A percentile compares a stretch with the other conserved stretches of the same genome.
Evolutionary conservation across 192 early-diverging fungal genomes (phyloP).

Genomic region (Rhizophlyctis rosea): DNA sequence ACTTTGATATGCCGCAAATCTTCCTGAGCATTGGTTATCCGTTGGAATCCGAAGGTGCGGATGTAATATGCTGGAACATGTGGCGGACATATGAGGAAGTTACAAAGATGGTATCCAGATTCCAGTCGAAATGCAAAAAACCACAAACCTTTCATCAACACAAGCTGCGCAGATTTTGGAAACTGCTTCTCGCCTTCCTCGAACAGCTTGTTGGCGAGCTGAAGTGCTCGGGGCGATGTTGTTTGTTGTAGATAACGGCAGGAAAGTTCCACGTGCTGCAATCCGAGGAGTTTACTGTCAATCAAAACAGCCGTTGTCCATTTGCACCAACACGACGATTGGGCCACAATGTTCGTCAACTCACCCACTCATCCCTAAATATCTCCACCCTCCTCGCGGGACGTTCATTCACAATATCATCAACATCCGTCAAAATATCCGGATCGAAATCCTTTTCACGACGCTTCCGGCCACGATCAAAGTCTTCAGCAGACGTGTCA

Average conservation of each 20-base stretch:
- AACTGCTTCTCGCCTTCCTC: slow-evolving; percentile 16
- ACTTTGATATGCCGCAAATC: slow-evolving; percentile 6
- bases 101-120: no score
- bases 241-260: slow-evolving; percentile 26
- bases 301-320: not conserved
- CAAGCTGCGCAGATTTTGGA: slow-evolving; percentile 9
- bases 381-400: not conserved
- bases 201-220: slow-evolving; percentile 17
- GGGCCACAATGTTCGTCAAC: no score
- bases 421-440: not conserved
- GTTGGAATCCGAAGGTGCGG: slow-evolving; percentile 2
- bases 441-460: no score
- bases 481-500: no score
- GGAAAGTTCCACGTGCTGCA: slow-evolving; percentile 19
- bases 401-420: not conserved
- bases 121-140: slow-evolving; percentile 14
- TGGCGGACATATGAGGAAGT: no score
- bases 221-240: slow-evolving; percentile 4
- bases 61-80: slow-evolving; percentile 18
- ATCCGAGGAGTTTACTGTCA: not conserved
- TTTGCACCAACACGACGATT: not conserved
- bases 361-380: not conserved
- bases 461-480: no score
- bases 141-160: slow-evolving; percentile 6
- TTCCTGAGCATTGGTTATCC: slow-evolving; percentile 1